These are phyloP conservation scores for Hortaea werneckii DNA, from an alignment of 2,329 filamentous ascomycete species.

Conservation along the genomic window DNA sequence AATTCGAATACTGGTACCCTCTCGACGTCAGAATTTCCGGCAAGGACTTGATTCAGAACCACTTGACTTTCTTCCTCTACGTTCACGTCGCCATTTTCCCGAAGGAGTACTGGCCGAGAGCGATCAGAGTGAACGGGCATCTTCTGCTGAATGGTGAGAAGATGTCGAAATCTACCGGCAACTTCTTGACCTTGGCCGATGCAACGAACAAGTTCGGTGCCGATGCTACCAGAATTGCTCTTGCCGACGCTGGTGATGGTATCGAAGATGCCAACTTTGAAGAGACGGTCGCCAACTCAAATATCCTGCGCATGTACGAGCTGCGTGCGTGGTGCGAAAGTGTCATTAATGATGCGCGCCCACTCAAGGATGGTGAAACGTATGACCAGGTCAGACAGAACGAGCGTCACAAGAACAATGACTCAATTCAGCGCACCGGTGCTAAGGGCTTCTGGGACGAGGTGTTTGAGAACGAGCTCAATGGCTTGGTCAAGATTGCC, in stretches of 20 bases:
- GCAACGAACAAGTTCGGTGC: slow-evolving; percentile 87
- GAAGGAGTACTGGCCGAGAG: slow-evolving; percentile 76
- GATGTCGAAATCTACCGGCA: slow-evolving; percentile 96
- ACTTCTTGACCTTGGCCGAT: slow-evolving; percentile 86
- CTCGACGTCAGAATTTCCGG: slow-evolving; percentile 79
- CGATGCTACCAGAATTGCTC: slow-evolving; percentile 79
- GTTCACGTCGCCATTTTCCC: slow-evolving; percentile 85
- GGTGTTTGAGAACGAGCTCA: slow-evolving; percentile 90
- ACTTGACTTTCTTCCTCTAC: slow-evolving; percentile 93
- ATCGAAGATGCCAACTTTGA: slow-evolving; percentile 97
- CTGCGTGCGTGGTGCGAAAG: slow-evolving; percentile 91
- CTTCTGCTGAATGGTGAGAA: slow-evolving; percentile 92
- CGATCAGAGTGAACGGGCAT: slow-evolving; percentile 83
- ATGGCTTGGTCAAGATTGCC: slow-evolving; percentile 68
- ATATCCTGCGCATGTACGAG: slow-evolving; percentile 73
- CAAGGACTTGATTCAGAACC: slow-evolving; percentile 90
- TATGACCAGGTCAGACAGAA: slow-evolving; percentile 33
- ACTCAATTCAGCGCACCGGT: slow-evolving; percentile 63
- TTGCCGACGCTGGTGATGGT: slow-evolving; percentile 89
- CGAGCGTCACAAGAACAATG: slow-evolving; percentile 37
- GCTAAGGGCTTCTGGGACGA: slow-evolving; percentile 70
- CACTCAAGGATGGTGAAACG: slow-evolving; percentile 33
- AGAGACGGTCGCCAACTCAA: slow-evolving; percentile 85
- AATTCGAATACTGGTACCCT: slow-evolving; percentile 97
- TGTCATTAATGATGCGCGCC: slow-evolving; percentile 52